Evolutionary conservation across 192 early-diverging fungal species (phyloP).

Genomic region (Backusella circina): DNA sequence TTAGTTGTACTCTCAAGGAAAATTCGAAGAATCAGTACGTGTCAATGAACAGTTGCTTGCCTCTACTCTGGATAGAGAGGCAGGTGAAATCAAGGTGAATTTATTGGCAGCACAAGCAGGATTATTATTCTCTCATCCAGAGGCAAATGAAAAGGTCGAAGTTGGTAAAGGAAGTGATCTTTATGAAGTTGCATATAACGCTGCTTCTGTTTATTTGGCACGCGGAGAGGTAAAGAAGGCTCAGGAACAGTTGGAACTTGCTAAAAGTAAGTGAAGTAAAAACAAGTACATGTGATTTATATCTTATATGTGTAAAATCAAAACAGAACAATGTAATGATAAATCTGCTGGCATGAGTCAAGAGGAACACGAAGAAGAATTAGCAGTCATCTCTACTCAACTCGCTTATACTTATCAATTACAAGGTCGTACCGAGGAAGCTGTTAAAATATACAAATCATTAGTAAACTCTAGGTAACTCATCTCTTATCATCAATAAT

Average conservation of each 20-base stretch:
- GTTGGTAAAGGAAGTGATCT: slow-evolving; percentile 20
- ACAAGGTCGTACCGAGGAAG: slow-evolving; percentile 47
- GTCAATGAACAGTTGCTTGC: slow-evolving; percentile 10
- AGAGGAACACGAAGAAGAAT: slow-evolving; percentile 64
- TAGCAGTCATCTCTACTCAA: slow-evolving; percentile 59
- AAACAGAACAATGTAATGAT: slow-evolving; percentile 21
- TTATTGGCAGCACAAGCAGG: slow-evolving; percentile 22
- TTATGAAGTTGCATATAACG: slow-evolving; percentile 69
- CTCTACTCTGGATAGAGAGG: neutral
- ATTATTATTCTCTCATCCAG: slow-evolving; percentile 3
- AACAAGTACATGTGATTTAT: neutral
- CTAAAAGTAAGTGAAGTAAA: slow-evolving; percentile 45
- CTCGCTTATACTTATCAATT: slow-evolving; percentile 67
- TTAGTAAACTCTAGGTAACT: slow-evolving; percentile 37
- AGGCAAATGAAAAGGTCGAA: slow-evolving; percentile 4
- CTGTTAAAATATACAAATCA: slow-evolving; percentile 55
- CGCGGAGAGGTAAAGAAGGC: slow-evolving; percentile 50
- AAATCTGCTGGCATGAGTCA: slow-evolving; percentile 31
- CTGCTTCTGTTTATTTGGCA: slow-evolving; percentile 55
- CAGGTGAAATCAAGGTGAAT: slow-evolving; percentile 22
- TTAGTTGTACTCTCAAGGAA: slow-evolving; percentile 24
- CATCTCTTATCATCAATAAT: neutral
- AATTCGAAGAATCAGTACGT: slow-evolving; percentile 7
- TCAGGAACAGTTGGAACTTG: slow-evolving; percentile 46
- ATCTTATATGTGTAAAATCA: neutral